Evolutionary conservation across 805 yeast species (phyloP).

Genomic region (Candida maris): DNA sequence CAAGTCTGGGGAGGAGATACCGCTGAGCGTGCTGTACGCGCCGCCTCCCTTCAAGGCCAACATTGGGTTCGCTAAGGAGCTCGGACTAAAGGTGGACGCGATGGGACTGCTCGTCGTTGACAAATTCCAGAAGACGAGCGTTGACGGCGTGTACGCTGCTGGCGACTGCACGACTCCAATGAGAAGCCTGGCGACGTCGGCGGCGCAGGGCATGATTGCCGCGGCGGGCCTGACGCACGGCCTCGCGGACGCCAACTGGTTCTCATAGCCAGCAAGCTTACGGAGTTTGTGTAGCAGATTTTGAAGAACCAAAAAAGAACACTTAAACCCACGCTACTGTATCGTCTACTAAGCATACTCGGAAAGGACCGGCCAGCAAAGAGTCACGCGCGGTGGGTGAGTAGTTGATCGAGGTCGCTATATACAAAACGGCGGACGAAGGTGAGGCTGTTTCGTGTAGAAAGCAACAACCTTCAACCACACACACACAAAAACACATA

Average conservation of each 20-base stretch:
- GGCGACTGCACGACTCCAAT: conserved; percentile 1
- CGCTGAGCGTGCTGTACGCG: neutral
- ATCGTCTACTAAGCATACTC: too few species aligned
- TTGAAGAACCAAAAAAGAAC: too few species aligned
- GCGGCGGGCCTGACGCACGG: neutral
- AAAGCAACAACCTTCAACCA: too few species aligned
- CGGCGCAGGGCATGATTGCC: neutral
- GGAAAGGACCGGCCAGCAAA: too few species aligned
- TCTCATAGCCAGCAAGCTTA: neutral
- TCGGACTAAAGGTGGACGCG: neutral
- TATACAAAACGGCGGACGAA: too few species aligned
- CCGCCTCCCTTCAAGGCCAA: neutral
- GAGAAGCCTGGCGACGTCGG: neutral
- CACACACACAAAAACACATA: too few species aligned
- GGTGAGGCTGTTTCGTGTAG: too few species aligned
- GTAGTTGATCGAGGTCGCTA: too few species aligned
- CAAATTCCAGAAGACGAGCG: neutral
- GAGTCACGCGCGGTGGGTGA: too few species aligned
- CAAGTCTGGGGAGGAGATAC: neutral
- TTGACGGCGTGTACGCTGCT: conserved; percentile 1
- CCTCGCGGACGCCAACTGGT: neutral
- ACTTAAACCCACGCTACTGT: too few species aligned
- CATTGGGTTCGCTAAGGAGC: neutral
- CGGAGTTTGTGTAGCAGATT: too few species aligned
- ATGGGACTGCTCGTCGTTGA: conserved; percentile 1